Base-by-base conservation (phyloP, 768 basidiomycete species). In the Termitomyces sp. region DNA sequence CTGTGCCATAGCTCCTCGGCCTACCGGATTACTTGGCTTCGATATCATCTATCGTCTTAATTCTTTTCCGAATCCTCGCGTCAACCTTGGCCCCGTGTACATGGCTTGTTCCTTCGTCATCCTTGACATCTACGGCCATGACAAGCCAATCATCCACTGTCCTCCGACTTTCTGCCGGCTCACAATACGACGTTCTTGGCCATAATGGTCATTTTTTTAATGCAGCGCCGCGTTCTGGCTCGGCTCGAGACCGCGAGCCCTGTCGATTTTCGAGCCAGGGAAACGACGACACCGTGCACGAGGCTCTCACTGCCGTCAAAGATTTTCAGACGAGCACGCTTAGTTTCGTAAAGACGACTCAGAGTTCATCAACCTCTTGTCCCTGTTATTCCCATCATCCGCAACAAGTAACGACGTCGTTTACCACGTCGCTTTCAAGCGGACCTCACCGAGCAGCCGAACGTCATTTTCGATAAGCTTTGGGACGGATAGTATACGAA, bases 121-220 rank as follows among this genome's bases (percentile, higher is more conserved):
- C 38, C 87, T 86, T 44, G 96, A 99, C 68, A 82, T 87, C 32
- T 82, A 89, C 9, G 75, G 89, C 56, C 82, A 83, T 62, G 96
- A 99, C 69, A 74, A 75, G 32, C 93, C 95, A 14, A 89, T 98
- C 69, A 85, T 98, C 5, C 98, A 96, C 64, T 94, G 92, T 54
- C 90, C 88, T 5, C 92, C 91, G n/a, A 82, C 83, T 2, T 98
- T 98, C 68, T 85, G 80, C 68, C 71, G 76, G 93, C 66, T 56
- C 66, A 1, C 86, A 89, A 59, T 66, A 75, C 43, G 93, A 96
- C 67, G 83, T 96, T 58, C 66, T 97, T 14, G 93, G 94, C 16
- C 77, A 86, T 42, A 98, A 97, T 73, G 98, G 96, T 67, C 87
- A 91, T 32, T 94, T 92, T 72, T 74, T 95, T 32, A 93, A 95